These are phyloP conservation scores for Micromonas commoda DNA, from an alignment of 139 green algal genomes.

Conservation along the genomic window DNA sequence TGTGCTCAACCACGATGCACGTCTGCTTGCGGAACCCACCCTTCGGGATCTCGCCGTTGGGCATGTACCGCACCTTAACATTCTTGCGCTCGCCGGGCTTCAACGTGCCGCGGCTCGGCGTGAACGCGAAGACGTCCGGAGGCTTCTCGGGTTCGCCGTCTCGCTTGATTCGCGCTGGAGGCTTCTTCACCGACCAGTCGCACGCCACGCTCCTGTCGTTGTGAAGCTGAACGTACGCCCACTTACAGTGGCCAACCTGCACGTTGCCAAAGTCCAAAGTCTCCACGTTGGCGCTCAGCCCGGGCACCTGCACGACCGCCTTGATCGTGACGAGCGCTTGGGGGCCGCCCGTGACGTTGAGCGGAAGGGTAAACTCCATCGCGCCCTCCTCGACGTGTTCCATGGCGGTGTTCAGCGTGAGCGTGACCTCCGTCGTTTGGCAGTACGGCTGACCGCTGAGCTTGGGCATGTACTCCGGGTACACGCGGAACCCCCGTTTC, in stretches of 20 bases:
- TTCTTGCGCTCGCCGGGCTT: slow-evolving; percentile 42
- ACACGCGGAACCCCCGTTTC: slow-evolving; percentile 51
- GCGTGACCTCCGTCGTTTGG: slow-evolving; percentile 14
- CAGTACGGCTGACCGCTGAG: slow-evolving; percentile 56
- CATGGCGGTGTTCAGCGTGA: slow-evolving; percentile 31
- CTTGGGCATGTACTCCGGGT: slow-evolving; percentile 57
- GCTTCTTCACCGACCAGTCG: slow-evolving; percentile 61
- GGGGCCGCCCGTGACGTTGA: slow-evolving; percentile 54
- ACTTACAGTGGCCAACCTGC: slow-evolving; percentile 53
- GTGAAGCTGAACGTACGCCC: slow-evolving; percentile 60
- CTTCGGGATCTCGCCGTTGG: slow-evolving; percentile 36
- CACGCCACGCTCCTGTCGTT: slow-evolving; percentile 59
- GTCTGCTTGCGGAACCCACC: neutral
- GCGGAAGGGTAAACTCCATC: slow-evolving; percentile 48
- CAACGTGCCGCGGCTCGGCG: slow-evolving; percentile 48
- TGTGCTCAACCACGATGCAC: too few species aligned
- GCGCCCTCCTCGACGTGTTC: slow-evolving; percentile 31
- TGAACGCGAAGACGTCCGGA: slow-evolving; percentile 44
- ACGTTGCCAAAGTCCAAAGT: slow-evolving; percentile 57
- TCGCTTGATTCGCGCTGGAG: slow-evolving; percentile 52
- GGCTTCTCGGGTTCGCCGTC: neutral
- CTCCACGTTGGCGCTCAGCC: slow-evolving; percentile 45
- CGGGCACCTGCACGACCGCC: slow-evolving; percentile 49
- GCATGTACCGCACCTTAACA: slow-evolving; percentile 46
- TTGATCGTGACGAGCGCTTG: slow-evolving; percentile 52